phyloP scores from a whole-genome alignment of 2,329 filamentous ascomycete species.

The Cytospora chrysosperma region DNA sequence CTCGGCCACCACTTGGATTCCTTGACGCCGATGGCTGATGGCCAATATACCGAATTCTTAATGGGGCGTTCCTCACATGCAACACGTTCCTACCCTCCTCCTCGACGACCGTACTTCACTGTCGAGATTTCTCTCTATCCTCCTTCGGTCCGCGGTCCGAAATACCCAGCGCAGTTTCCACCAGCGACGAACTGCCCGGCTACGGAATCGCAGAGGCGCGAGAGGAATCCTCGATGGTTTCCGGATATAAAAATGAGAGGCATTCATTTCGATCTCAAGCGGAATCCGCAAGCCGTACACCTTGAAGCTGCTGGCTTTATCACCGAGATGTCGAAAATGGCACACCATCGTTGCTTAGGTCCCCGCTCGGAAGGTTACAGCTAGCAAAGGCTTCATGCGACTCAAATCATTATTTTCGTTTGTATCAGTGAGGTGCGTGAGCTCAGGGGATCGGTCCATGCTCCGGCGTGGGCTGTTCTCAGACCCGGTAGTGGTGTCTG shows the following conservation, averaged over 20 bases:
- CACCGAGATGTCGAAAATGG: conserved; percentile 5
- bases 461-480: conserved; percentile 1
- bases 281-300: conserved; percentile 10
- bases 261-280: conserved; percentile 5
- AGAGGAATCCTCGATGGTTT: conserved; percentile 7
- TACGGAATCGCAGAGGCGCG: conserved; percentile 4
- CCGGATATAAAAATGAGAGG: conserved; percentile 12
- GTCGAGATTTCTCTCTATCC: conserved; percentile 16
- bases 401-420: conserved; percentile 4
- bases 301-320: conserved; percentile 14
- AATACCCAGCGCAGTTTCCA: conserved; percentile 19
- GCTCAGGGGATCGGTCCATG: neutral
- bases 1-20: conserved; percentile 27
- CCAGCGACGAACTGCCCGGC: conserved; percentile 10
- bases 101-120: conserved; percentile 20
- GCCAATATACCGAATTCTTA: conserved; percentile 10
- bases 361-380: conserved; percentile 17
- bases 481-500: conserved; percentile 8
- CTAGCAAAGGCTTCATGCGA: conserved; percentile 9
- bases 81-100: conserved; percentile 15
- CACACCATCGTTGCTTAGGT: conserved; percentile 6
- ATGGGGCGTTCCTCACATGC: conserved; percentile 11
- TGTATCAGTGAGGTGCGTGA: conserved; percentile 3
- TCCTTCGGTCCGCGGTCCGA: conserved; percentile 17
- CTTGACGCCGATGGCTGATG: conserved; percentile 9